phyloP scores from a whole-genome alignment of 78 protist species.

The Isochrysis galbana region DNA sequence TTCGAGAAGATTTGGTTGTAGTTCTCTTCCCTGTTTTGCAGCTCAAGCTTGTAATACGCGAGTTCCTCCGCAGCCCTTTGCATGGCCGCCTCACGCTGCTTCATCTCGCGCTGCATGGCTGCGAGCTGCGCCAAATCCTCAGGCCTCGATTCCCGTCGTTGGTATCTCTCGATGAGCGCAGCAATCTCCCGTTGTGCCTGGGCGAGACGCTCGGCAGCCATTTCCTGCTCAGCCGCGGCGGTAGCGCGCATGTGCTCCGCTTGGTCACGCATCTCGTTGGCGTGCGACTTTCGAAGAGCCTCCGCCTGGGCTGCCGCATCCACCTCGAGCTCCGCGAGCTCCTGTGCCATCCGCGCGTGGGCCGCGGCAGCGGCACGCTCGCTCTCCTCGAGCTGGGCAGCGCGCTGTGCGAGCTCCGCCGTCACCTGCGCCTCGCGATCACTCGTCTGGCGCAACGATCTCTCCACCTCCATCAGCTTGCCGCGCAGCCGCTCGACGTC shows the following conservation, averaged over 20 bases:
- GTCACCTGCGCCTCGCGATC: background rate
- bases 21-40: constrained; percentile 16
- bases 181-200: no score
- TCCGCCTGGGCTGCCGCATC: no score
- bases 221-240: no score
- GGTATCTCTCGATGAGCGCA: background rate
- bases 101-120: background rate
- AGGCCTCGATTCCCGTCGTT: background rate
- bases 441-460: background rate
- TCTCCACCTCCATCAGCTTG: background rate
- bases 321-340: no score
- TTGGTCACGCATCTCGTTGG: no score
- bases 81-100: background rate
- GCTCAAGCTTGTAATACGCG: constrained; percentile 14
- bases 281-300: no score
- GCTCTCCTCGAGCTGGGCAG: background rate
- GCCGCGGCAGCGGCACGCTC: no score
- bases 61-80: background rate
- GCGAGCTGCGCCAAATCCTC: background rate
- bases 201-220: no score
- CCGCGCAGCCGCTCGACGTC: constrained; percentile 22
- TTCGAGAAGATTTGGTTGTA: background rate
- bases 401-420: background rate
- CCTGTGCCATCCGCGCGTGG: no score
- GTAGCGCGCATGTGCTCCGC: no score